A percentile compares a stretch with the other conserved stretches of the same genome.
phyloP scores from a whole-genome alignment of 2,329 filamentous ascomycete species.

The Clonostachys chloroleuca region DNA sequence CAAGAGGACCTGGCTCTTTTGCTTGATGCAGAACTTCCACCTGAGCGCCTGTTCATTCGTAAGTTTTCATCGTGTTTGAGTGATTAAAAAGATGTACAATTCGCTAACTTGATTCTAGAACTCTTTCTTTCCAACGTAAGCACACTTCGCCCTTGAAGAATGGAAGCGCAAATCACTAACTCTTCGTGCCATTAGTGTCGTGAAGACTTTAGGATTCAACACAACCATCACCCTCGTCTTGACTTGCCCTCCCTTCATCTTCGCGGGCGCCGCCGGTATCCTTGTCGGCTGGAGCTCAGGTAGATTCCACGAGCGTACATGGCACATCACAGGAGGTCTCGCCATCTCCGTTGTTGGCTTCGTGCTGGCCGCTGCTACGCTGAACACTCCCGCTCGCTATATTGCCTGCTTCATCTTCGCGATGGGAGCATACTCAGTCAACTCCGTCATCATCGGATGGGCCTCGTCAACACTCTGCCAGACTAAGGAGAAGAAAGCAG shows the following conservation, averaged over 20 bases:
- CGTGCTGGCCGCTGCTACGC: constrained; percentile 26
- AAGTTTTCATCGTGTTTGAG: too few species aligned
- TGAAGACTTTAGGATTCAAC: constrained; percentile 42
- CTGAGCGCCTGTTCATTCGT: constrained; percentile 37
- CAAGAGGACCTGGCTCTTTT: constrained; percentile 46
- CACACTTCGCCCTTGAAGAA: too few species aligned
- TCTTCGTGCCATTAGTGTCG: constrained; percentile 20
- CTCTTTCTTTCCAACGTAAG: constrained; percentile 33
- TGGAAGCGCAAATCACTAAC: too few species aligned
- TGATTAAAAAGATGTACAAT: too few species aligned
- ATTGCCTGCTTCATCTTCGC: constrained; percentile 35
- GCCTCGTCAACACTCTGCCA: constrained; percentile 35
- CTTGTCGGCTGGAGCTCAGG: constrained; percentile 44
- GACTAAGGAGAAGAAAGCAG: constrained; percentile 44
- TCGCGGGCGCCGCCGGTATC: constrained; percentile 41
- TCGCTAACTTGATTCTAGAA: constrained; percentile 12
- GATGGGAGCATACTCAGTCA: constrained; percentile 36
- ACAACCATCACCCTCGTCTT: constrained; percentile 45
- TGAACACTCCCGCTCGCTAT: constrained; percentile 32
- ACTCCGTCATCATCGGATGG: constrained; percentile 42
- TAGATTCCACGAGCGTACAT: constrained; percentile 39
- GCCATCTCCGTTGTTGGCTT: constrained; percentile 35
- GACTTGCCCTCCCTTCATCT: constrained; percentile 46
- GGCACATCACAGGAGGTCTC: constrained; percentile 41
- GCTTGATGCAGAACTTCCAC: constrained; percentile 52